Evolutionary conservation across 108 stramenopile species (phyloP), one percentile per base, ranked within the genome.

Genomic region (Cyclotella sp.): DNA sequence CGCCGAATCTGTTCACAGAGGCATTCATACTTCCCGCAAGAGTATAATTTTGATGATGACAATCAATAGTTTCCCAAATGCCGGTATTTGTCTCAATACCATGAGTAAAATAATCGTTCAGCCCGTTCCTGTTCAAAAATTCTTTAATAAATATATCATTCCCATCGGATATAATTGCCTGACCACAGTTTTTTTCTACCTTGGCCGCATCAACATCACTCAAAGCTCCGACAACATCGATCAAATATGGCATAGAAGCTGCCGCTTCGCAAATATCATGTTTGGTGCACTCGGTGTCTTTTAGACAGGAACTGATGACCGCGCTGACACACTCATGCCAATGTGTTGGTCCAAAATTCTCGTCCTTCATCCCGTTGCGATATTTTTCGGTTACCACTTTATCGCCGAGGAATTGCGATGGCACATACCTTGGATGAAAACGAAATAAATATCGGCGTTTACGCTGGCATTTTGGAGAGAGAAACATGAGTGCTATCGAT

Each of bases 161-260:
- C 11, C 82, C 82, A 52, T 83, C 82, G 10, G 78, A 79, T 47
- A 83, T 75, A 29, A 83, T 83, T 43, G 74, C 74, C 42, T 83
- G 82, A 24, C 73, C 77, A 55, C 65, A 67, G 0, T 44, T 40
- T 3, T 70, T 52, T 12, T 29, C 64, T 0, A 24, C 16, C 0
- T n/a, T 43, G 24, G 40, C 45, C 7, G 19, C 21, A 8, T 41
- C 24, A 30, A 83, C 53, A 29, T 83, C 82, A 15, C 24, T 27
- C 42, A 83, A 47, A 0, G 82, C 73, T 10, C 67, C 73, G 47
- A 49, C 39, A 3, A 83, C 78, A 46, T 75, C 68, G 9, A 19
- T 21, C 29, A 83, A 54, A 69, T 47, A 83, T 46, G 82, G 82
- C 82, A 83, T 79, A 30, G 26, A 54, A 7, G 72, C 49, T 2